These are phyloP conservation scores for Oryza meridionalis DNA, from an alignment of 176 grass and related monocot species.

Conservation along the genomic window DNA sequence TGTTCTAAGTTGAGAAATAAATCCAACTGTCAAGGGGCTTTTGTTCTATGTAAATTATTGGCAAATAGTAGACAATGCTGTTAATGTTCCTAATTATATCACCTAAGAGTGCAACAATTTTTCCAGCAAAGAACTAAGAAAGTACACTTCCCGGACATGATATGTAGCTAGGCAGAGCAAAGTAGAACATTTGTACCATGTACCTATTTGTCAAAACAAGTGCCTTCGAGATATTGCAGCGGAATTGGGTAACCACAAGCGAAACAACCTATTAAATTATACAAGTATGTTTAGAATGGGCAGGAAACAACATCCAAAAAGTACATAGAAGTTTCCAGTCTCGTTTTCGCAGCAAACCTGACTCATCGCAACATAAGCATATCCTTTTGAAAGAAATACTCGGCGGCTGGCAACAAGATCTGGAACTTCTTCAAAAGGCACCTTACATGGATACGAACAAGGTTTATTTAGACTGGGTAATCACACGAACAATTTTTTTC, in stretches of 20 bases:
- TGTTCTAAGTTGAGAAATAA: constrained; percentile 10
- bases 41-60: constrained; percentile 24
- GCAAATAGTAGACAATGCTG: neutral
- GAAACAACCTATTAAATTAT: constrained; percentile 80
- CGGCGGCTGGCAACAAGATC: constrained; percentile 76
- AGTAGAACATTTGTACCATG: constrained; percentile 15
- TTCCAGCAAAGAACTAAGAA: constrained; percentile 3
- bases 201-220: constrained; percentile 95
- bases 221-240: constrained; percentile 91
- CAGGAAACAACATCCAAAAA: constrained; percentile 18
- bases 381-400: constrained; percentile 87
- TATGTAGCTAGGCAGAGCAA: neutral
- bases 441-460: constrained; percentile 51
- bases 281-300: constrained; percentile 26
- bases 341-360: constrained; percentile 58
- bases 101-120: neutral
- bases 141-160: constrained; percentile 9
- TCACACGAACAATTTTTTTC: constrained; percentile 1
- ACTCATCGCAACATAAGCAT: constrained; percentile 95
- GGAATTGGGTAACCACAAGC: constrained; percentile 88
- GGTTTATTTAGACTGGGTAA: constrained; percentile 19
- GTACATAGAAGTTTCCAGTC: constrained; percentile 22
- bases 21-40: neutral
- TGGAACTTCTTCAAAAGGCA: constrained; percentile 95
- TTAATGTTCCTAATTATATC: neutral